Conservation (phyloP, 176 grass and related monocot genomes). For the Themeda triandra region DNA sequence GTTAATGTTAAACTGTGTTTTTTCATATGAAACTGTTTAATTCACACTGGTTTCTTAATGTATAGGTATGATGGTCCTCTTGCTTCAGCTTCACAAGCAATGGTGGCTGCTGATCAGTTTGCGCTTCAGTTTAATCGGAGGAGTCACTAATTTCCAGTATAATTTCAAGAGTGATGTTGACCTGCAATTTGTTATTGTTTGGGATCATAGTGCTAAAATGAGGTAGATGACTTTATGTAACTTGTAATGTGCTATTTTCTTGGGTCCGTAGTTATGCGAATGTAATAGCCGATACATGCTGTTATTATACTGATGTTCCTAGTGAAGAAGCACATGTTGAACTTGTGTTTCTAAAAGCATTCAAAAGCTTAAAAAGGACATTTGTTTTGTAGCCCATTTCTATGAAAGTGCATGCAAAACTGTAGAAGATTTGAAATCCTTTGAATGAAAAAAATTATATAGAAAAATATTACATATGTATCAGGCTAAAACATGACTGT, state of each 20-base stretch:
- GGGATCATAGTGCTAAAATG: not conserved
- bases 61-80: conserved; percentile 88
- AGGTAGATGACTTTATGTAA: not conserved
- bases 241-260: not conserved
- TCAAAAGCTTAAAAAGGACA: not conserved
- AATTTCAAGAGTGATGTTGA: conserved; percentile 2
- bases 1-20: not conserved
- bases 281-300: not conserved
- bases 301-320: not conserved
- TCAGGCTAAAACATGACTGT: not conserved
- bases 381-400: not conserved
- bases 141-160: conserved; percentile 42
- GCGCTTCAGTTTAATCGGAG: conserved; percentile 60
- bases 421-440: not conserved
- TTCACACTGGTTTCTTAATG: not conserved
- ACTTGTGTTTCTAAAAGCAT: not conserved
- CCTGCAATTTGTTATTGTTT: not conserved
- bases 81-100: conserved; percentile 70
- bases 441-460: not conserved
- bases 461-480: not conserved
- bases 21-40: not conserved
- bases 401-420: not conserved
- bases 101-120: conserved; percentile 80
- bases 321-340: not conserved
- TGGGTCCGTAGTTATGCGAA: not conserved